These are phyloP conservation scores for Otatea glauca DNA, from an alignment of 176 grass and related monocot species.

Conservation along the genomic window DNA sequence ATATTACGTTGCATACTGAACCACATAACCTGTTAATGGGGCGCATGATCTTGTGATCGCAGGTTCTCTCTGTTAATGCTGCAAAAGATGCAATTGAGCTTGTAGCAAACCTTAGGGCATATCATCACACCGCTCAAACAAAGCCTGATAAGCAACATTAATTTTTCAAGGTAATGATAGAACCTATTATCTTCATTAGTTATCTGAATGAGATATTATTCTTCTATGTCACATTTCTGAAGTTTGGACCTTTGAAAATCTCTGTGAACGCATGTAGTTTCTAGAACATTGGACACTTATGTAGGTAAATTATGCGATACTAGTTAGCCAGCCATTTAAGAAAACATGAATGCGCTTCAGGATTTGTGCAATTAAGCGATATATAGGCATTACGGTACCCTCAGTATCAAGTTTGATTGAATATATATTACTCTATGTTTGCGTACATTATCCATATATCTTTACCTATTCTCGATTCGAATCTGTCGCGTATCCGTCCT, in stretches of 20 bases:
- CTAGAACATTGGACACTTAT: background rate
- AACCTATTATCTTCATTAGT: background rate
- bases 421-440: too few relatives aligned
- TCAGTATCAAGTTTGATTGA: too few relatives aligned
- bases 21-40: constrained; percentile 1
- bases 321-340: background rate
- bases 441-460: too few relatives aligned
- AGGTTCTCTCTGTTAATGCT: constrained; percentile 93
- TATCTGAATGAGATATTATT: background rate
- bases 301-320: background rate
- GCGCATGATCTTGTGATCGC: constrained; percentile 23
- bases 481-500: too few relatives aligned
- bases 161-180: constrained; percentile 68
- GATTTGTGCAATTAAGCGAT: background rate
- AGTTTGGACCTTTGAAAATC: background rate
- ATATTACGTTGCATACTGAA: background rate
- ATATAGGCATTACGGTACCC: too few relatives aligned
- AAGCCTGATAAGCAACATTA: constrained; percentile 91
- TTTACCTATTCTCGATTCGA: too few relatives aligned
- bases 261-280: background rate
- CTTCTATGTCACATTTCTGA: background rate
- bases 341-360: background rate
- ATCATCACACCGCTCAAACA: constrained; percentile 86
- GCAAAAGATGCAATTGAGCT: constrained; percentile 90
- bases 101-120: constrained; percentile 89